Percentiles rank a stretch among this genome's conserved stretches.
Evolutionary conservation across 768 basidiomycete genomes (phyloP).

Genomic region (Trametes cinnabarina): DNA sequence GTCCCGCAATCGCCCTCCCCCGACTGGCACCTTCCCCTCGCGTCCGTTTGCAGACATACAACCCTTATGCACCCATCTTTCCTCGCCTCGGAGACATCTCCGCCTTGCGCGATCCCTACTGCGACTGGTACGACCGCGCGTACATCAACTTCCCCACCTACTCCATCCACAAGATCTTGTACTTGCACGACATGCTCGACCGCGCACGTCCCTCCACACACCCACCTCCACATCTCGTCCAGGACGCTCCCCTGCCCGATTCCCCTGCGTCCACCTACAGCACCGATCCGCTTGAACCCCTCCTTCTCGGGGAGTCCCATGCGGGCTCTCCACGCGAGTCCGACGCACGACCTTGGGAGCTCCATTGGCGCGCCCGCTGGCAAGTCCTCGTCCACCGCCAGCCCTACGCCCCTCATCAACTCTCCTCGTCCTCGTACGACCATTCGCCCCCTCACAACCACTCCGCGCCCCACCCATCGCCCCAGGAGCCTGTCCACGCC

Average conservation of each 20-base stretch:
- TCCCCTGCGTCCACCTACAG: conserved; percentile 9
- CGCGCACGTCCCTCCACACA: background rate
- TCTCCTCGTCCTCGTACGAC: background rate
- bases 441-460: too few species aligned
- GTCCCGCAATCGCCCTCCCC: too few species aligned
- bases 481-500: background rate
- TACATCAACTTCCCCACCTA: conserved; percentile 7
- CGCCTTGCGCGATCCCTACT: conserved; percentile 5
- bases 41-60: background rate
- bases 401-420: background rate
- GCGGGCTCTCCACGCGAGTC: too few species aligned
- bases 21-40: background rate
- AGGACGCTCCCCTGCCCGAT: background rate
- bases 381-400: conserved; percentile 6
- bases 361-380: conserved; percentile 7
- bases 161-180: conserved; percentile 1
- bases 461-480: background rate
- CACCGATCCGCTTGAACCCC: background rate
- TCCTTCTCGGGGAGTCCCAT: background rate
- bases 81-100: conserved; percentile 11
- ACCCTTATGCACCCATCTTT: conserved; percentile 8
- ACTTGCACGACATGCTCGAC: conserved; percentile 4
- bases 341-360: conserved; percentile 4
- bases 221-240: background rate
- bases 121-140: conserved; percentile 9